These are phyloP conservation scores for Colletotrichum orbiculare DNA, from an alignment of 2,329 filamentous ascomycete genomes.

Conservation along the genomic window DNA sequence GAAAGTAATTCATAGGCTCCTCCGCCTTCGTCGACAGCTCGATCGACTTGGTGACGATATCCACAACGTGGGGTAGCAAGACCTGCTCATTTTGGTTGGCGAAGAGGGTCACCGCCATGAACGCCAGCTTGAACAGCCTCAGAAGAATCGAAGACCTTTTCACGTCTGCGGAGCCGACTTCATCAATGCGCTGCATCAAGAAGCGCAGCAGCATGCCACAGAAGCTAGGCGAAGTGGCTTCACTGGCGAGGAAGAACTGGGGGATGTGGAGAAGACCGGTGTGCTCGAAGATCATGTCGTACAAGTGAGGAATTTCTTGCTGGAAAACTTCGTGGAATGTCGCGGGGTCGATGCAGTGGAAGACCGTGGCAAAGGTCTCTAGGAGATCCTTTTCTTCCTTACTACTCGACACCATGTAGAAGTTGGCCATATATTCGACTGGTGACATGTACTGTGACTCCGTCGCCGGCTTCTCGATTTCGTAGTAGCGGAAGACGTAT, in stretches of 20 bases:
- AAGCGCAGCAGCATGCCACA: constrained; percentile 98
- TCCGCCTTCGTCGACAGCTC: constrained; percentile 95
- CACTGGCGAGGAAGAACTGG: constrained; percentile 98
- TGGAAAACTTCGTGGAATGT: constrained; percentile 99
- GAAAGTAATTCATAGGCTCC: constrained; percentile 98
- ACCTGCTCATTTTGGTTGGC: constrained; percentile 95
- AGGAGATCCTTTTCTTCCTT: constrained; percentile 98
- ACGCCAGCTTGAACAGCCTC: constrained; percentile 95
- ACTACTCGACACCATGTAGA: constrained; percentile 92
- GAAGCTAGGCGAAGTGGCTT: constrained; percentile 96
- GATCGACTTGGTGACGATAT: constrained; percentile 97
- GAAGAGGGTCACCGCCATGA: constrained; percentile 99
- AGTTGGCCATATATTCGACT: constrained; percentile 92
- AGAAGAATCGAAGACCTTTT: constrained; percentile 93
- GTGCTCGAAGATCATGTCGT: constrained; percentile 98
- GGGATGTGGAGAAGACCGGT: constrained; percentile 93
- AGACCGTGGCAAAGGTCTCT: constrained; percentile 97
- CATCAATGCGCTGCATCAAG: constrained; percentile 94
- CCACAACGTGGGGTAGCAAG: constrained; percentile 92
- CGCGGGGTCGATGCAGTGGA: constrained; percentile 97
- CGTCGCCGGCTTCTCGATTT: constrained; percentile 80
- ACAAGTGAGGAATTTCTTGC: constrained; percentile 94
- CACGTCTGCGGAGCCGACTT: constrained; percentile 91
- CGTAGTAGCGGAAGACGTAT: constrained; percentile 96
- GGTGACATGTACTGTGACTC: constrained; percentile 83